These are phyloP conservation scores for Papiliotrema fonsecae DNA, from an alignment of 1,284 basidiomycete species.

Conservation along the genomic window DNA sequence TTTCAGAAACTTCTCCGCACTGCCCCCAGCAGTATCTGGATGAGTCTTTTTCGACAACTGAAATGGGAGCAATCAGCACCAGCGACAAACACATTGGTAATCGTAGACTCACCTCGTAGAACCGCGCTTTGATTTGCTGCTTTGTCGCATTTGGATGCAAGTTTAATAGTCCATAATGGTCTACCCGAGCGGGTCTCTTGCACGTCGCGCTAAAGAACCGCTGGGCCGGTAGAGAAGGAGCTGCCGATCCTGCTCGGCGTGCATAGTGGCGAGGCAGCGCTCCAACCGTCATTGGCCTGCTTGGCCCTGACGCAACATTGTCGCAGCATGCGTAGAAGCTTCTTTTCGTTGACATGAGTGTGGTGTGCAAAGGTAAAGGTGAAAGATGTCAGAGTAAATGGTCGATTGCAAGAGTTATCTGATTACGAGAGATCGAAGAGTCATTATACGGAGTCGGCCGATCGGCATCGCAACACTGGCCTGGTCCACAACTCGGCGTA, in stretches of 20 bases:
- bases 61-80: too few relatives aligned
- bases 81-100: not conserved
- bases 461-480: too few relatives aligned
- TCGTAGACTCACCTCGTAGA: slow-evolving; percentile 46
- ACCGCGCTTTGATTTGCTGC: slow-evolving; percentile 48
- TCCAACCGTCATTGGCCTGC: not conserved
- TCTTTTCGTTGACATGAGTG: too few relatives aligned
- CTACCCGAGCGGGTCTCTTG: too few relatives aligned
- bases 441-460: too few relatives aligned
- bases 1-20: slow-evolving; percentile 36
- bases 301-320: not conserved
- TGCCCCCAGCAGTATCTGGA: slow-evolving; percentile 45
- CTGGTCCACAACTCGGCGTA: too few relatives aligned
- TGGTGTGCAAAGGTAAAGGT: not conserved
- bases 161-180: slow-evolving; percentile 44
- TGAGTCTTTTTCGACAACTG: slow-evolving; percentile 49
- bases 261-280: too few relatives aligned
- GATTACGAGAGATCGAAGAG: too few relatives aligned
- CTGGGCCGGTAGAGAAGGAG: too few relatives aligned
- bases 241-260: too few relatives aligned
- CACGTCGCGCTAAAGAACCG: too few relatives aligned
- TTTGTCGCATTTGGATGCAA: slow-evolving; percentile 42
- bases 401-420: too few relatives aligned
- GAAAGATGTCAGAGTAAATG: not conserved
- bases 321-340: not conserved